Evolutionary conservation across 257 asterid genomes (phyloP), one percentile per base, ranked within the genome.

Genomic region (Anisodus tanguticus): DNA sequence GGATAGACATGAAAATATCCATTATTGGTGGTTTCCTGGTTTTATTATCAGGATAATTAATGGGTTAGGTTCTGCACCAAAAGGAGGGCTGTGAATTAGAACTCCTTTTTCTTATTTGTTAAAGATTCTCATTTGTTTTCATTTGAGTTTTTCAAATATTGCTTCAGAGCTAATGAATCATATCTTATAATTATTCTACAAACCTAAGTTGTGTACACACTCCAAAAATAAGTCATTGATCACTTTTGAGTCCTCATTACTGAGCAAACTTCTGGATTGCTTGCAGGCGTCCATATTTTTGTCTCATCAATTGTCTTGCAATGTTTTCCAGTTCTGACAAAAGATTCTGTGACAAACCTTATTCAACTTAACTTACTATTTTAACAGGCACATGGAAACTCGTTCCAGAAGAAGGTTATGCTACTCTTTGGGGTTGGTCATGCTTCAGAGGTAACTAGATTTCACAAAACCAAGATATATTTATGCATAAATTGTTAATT

Each of bases 391-490:
- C 91, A 94, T 80, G 99, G 99, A 86, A 93, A 95, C 88, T 97
- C 99, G 76, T 97, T 97, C 91, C 98, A 93, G 54, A 97, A 97
- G 94, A 97, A 97, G 88, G 90, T 93, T 87, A 88, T 92, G 94
- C 94, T 92, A 78, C 89, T 97, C 85, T 93, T 97, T 85, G 98
- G 98, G 17, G 89, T 79, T 51, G 92, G 95, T 74, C 93, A 93
- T 87, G 88, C 95, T 58, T 74, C 85, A 47, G 97, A 90, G 98
- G 99, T 95, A 91, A 89, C 62, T n/a, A 83, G 62, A 71, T 57
- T 45, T 31, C 62, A 49, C 51, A 12, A 12, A 51, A 51, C 45
- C 81, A 11, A 49, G 62, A 22, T 49, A 43, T 19, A 74, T 51
- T 54, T 51, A 8, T 26, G 43, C 13, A 49, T 49, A 74, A 74